Evolutionary conservation across 768 basidiomycete genomes (phyloP), one percentile per base, ranked within the genome.

Genomic region (Amanita rubescens): DNA sequence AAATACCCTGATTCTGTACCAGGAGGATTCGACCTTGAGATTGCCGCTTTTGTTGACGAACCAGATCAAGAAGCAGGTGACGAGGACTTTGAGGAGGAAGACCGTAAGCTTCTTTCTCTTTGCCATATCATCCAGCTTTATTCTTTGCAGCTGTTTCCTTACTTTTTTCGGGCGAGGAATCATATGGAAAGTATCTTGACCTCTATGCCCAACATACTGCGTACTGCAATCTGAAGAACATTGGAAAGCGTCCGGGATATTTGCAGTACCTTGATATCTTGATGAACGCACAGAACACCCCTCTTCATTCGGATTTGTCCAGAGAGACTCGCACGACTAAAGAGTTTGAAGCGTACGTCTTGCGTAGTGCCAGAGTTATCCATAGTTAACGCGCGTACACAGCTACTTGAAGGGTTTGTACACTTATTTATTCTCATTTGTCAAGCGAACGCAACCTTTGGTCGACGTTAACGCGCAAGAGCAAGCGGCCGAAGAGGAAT

Each of bases 141-240:
- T 41, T 56, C 33, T 56, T 9, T 53, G 33, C 57, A 92, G 90
- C 87, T 50, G 75, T 92, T 52, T 85, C 87, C 33, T 69, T 90
- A 47, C 69, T 95, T 60, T 99, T 99, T 72, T 95, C 94, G 11
- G 96, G 96, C 32, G 95, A 98, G 73, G 96, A 99, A 66, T 79
- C 80, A 7, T 91, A 94, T 60, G 96, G 96, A 49, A 90, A 90
- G 69, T 97, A 95, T 65, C 80, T 98, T 56, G 96, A 99, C 68
- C 67, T 99, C 54, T 90, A 98, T 67, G 75, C 83, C 47, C 85
- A 90, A 55, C 96, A 98, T 62, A 80, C 86, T 45, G 75, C 87
- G 46, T 98, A 90, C 71, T 84, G 82, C 72, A 99, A 99, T 68
- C 68, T 99, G 58, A 90, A 90, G 70, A 81, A 85, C 55, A 79